Base-by-base conservation (phyloP, 75 land plant species). In the Ceratopteris richardii region DNA sequence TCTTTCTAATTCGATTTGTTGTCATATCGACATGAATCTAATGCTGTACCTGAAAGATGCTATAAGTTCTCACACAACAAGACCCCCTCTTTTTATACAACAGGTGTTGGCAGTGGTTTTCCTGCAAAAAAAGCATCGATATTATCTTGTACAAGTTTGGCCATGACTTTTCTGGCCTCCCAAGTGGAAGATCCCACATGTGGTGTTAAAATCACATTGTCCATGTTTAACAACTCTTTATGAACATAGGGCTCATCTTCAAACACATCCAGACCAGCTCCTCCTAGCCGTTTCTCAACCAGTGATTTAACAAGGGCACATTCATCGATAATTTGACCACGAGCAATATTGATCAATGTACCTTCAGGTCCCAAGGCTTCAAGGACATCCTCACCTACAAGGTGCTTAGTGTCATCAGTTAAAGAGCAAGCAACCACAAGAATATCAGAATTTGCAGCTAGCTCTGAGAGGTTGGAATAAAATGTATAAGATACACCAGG, bases 171-270 rank as follows among this genome's bases (percentile, higher is more conserved):
- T 31, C 77, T 44, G 1, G 76, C 73, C 36, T 75, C 78, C 63
- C 56, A 59, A 10, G 78, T 75, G 22, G 47, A 61, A 44, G 70
- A 65, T 16, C 70, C 78, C n/a, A 73, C 77, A 51, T 75, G 78
- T 16, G 78, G 78, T 41, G 52, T 54, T 31, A 75, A 36, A 19
- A 75, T 77, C 2, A 75, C 78, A 53, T 75, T 75, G 31, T 75
- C 78, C 78, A 75, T 54, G 30, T 54, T 41, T 40, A 66, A 52
- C 17, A 75, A 64, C 52, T 75, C 77, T 24, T 64, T 56, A 11
- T 77, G 78, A 41, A 73, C 77, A 36, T 75, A 57, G 4, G 78
- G 78, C 64, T 75, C 78, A 21, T 57, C 58, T 39, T 75, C 78
- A 39, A 65, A 75, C 33, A 75, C 78, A 51, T 75, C 78, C 59